Base-by-base conservation (phyloP, 805 yeast species). In the Komagataella pastoris region DNA sequence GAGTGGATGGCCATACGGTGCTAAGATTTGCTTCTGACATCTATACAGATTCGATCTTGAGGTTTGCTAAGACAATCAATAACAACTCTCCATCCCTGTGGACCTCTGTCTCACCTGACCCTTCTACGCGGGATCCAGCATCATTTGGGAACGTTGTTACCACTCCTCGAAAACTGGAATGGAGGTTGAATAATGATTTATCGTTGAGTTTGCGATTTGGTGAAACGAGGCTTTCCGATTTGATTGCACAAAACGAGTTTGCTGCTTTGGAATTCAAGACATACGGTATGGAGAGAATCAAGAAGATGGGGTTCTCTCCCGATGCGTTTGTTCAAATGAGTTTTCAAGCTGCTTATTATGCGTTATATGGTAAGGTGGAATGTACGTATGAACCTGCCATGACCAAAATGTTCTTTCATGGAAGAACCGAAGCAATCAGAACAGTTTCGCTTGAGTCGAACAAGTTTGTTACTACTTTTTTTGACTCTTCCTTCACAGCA, bases 311-410 rank as follows among this genome's bases (percentile, higher is more conserved):
- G 55, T 83, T 82, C 64, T 85, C 95, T 2, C 97, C 97, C 0
- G 97, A 89, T 72, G 97, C 97, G 0, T 89, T 85, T 67, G 83
- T 85, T 44, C 97, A 89, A 65, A 88, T 89, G 91, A 84, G 89
- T 21, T 88, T 88, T 72, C 97, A 89, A 66, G 87, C 93, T 7
- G 88, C 96, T 3, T 89, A 88, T 65, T 89, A 87, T 62, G 95
- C 96, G 0, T 73, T 89, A 44, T 89, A 89, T 63, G 97, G 97
- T 49, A 86, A 85, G 62, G 91, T 88, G 45, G 97, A 88, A 65
- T 86, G 95, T 56, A 88, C 96, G 5, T 89, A 89, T 64, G 97
- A 89, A 68, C 97, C 97, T 1, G 96, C 96, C 7, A 89, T 89
- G 97, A 90, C 97, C 3, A 89, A 89, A 65, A 72, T 72, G 54